Conservation (phyloP, 2,329 filamentous ascomycete genomes). For the Xylariaceae sp. region DNA sequence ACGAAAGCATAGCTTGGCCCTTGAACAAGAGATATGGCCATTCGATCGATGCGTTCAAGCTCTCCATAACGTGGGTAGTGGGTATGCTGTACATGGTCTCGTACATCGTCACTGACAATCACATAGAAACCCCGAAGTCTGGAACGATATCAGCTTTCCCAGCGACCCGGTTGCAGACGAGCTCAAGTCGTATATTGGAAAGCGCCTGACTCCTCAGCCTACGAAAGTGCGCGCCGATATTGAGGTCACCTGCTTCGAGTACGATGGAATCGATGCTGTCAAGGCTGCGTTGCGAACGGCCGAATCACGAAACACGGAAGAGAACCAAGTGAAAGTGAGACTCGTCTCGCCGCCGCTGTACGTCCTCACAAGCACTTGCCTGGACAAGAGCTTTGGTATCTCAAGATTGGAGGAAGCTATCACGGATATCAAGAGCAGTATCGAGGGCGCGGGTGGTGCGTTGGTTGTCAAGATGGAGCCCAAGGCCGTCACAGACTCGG, state of each 20-base stretch:
- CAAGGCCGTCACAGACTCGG: conserved; percentile 97
- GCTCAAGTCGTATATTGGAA: conserved; percentile 90
- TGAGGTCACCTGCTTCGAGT: conserved; percentile 90
- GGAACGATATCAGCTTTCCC: conserved; percentile 87
- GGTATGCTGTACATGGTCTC: neutral
- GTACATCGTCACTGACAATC: neutral
- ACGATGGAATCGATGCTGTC: conserved; percentile 97
- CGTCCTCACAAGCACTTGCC: conserved; percentile 87
- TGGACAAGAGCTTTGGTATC: conserved; percentile 88
- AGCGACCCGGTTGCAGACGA: conserved; percentile 80
- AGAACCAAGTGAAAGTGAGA: conserved; percentile 95
- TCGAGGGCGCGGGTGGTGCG: conserved; percentile 68
- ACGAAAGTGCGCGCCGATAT: conserved; percentile 98
- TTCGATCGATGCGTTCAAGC: conserved; percentile 95
- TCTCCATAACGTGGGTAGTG: conserved; percentile 79
- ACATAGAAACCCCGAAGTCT: conserved; percentile 80
- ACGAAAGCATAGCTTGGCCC: conserved; percentile 93
- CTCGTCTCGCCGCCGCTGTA: conserved; percentile 97
- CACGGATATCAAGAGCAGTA: conserved; percentile 73
- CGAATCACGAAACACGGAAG: conserved; percentile 84
- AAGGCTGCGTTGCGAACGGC: conserved; percentile 87
- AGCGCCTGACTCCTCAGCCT: conserved; percentile 94
- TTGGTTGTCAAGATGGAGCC: conserved; percentile 96
- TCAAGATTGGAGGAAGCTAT: conserved; percentile 82
- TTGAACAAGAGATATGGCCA: conserved; percentile 97